Base-by-base conservation (phyloP, 2,329 filamentous ascomycete genomes). In the Sphaerulina musiva region DNA sequence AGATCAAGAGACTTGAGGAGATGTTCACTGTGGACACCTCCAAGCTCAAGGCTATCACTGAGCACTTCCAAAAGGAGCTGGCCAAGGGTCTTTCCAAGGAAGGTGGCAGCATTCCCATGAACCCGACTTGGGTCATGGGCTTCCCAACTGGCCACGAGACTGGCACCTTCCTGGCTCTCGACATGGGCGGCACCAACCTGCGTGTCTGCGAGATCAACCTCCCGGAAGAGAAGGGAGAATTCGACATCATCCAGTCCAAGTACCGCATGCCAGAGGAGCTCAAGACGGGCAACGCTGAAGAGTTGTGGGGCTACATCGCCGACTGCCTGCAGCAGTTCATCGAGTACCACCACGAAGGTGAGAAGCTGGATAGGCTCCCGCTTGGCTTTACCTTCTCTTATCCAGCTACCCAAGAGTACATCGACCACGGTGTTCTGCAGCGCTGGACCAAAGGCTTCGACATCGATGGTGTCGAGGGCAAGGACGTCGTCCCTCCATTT, bases 361-460 rank as follows among this genome's bases (percentile, higher is more conserved):
- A 81, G 65, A 79, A 86, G 58, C 67, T 88, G 23, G 79, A 80
- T 23, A 81, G 81, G 64, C 76, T 91, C 52, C 87, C 89, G 6
- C 81, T 96, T 6, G 92, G 92, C 67, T 96, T 96, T 76, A 96
- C 92, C 44, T 97, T 97, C 75, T 95, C 89, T 3, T 96, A 95
- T 71, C 92, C 92, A 2, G 91, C 90, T 12, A 93, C 88, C 0
- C 92, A 96, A 72, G 83, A 95, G 64, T 92, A 90, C 73, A 91
- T 96, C 67, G 89, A 96, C 64, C 88, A 95, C 71, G 92, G 91
- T 63, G 80, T 95, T 39, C 80, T 96, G 54, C 91, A 96, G 73
- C 84, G 90, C 64, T 97, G 92, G 92, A 96, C 92, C 63, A 97
- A 97, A 77, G 92, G 92, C 2, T 96, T 96, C 68, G 91, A 96